These are phyloP conservation scores for Yueomyces sp. DNA, from an alignment of 805 yeast genomes.

Conservation along the genomic window DNA sequence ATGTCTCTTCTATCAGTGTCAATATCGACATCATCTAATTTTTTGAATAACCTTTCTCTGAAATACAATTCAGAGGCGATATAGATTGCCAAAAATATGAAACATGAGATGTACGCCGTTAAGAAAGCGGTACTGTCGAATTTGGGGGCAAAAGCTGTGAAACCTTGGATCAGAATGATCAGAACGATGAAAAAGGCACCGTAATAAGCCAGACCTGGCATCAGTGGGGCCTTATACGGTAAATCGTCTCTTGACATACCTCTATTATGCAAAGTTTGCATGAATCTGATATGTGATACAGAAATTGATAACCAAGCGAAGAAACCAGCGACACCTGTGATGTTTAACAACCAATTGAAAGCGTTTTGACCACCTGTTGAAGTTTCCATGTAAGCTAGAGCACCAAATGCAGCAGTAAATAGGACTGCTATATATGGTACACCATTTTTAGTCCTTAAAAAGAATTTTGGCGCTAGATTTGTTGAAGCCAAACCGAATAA, in stretches of 20 bases:
- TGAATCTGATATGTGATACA: conserved; percentile 46
- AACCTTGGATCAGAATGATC: conserved; percentile 60
- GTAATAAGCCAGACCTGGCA: conserved; percentile 55
- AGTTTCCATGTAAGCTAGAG: conserved; percentile 42
- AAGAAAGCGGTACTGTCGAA: conserved; percentile 44
- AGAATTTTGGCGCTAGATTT: conserved; percentile 46
- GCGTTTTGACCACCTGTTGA: conserved; percentile 39
- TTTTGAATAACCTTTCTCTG: conserved; percentile 33
- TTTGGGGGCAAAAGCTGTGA: conserved; percentile 40
- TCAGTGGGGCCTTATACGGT: conserved; percentile 53
- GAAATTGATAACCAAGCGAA: conserved; percentile 55
- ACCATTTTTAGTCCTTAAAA: conserved; percentile 38
- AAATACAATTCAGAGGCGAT: conserved; percentile 37
- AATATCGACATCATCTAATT: conserved; percentile 46
- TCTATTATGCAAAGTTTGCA: conserved; percentile 44
- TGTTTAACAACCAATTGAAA: conserved; percentile 54
- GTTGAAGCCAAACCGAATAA: conserved; percentile 49
- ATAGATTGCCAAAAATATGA: conserved; percentile 39
- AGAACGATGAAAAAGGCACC: conserved; percentile 39
- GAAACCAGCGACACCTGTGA: conserved; percentile 54
- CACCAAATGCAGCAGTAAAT: conserved; percentile 42
- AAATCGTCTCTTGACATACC: conserved; percentile 49
- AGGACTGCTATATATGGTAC: conserved; percentile 47
- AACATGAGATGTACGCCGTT: conserved; percentile 49
- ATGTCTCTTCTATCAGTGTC: conserved; percentile 50